These are phyloP conservation scores for Scheffersomyces parashehatae DNA, from an alignment of 1,139 yeast genomes.

Conservation along the genomic window DNA sequence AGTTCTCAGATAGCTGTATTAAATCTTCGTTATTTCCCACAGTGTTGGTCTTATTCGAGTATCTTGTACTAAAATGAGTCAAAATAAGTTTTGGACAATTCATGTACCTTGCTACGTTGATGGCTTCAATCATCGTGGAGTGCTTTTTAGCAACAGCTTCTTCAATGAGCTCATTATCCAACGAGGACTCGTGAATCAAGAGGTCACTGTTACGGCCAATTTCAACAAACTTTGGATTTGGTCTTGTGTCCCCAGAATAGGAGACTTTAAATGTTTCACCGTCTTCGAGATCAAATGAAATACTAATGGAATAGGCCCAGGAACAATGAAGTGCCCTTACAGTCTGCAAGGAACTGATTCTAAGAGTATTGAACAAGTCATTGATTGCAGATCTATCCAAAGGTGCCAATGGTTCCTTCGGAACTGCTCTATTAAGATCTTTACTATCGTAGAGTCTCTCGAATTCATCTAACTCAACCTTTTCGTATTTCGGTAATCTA, in stretches of 20 bases:
- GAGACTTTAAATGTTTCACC: slow-evolving; percentile 61
- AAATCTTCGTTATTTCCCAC: slow-evolving; percentile 27
- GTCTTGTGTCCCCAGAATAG: slow-evolving; percentile 95
- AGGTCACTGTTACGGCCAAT: slow-evolving; percentile 74
- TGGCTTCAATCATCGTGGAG: slow-evolving; percentile 89
- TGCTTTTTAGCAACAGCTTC: slow-evolving; percentile 86
- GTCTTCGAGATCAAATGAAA: slow-evolving; percentile 42
- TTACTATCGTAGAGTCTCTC: slow-evolving; percentile 28
- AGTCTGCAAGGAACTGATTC: slow-evolving; percentile 44
- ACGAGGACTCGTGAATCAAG: slow-evolving; percentile 89
- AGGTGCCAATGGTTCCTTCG: slow-evolving; percentile 21
- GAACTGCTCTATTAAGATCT: slow-evolving; percentile 14
- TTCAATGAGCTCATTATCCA: slow-evolving; percentile 74
- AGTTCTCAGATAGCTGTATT: slow-evolving; percentile 18
- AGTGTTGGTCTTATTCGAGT: slow-evolving; percentile 64
- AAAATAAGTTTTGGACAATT: slow-evolving; percentile 67
- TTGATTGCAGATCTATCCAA: slow-evolving; percentile 14
- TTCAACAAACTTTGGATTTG: slow-evolving; percentile 58
- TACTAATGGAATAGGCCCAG: slow-evolving; percentile 73
- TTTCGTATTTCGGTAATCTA: slow-evolving; percentile 28
- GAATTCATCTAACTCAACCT: slow-evolving; percentile 33
- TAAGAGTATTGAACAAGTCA: slow-evolving; percentile 26
- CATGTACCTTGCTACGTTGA: slow-evolving; percentile 70
- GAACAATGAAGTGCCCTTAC: slow-evolving; percentile 85
- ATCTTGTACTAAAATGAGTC: slow-evolving; percentile 92